A percentile compares a stretch with the other conserved stretches of the same genome.
Evolutionary conservation across 495 filamentous ascomycete species (phyloP).

Genomic region (Hypomontagnella submonticulosa): DNA sequence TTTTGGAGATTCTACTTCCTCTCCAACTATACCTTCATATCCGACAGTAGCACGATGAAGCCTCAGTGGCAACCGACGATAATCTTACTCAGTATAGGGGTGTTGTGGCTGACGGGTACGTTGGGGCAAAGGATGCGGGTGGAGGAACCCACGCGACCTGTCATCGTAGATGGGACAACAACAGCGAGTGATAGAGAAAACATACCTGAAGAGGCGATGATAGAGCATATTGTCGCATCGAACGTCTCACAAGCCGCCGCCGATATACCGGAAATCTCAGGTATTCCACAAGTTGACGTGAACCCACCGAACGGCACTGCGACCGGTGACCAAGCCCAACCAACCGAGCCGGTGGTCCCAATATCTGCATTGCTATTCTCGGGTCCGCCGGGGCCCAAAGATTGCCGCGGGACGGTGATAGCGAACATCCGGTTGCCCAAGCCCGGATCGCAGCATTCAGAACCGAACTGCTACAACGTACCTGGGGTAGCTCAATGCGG

Average conservation of each 20-base stretch:
- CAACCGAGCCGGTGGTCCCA: constrained; percentile 38
- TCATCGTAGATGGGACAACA: constrained; percentile 24
- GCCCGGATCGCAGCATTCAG: constrained; percentile 36
- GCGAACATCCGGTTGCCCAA: constrained; percentile 42
- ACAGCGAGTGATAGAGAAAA: constrained; percentile 10
- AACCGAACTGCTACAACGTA: constrained; percentile 50
- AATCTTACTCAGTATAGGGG: constrained; percentile 19
- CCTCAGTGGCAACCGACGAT: constrained; percentile 13
- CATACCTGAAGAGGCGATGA: constrained; percentile 28
- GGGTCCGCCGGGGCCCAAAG: constrained; percentile 51
- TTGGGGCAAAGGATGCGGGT: constrained; percentile 32
- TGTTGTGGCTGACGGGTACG: constrained; percentile 12
- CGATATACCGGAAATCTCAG: constrained; percentile 24
- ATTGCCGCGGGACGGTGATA: constrained; percentile 51
- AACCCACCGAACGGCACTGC: constrained; percentile 41
- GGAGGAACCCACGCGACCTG: constrained; percentile 20
- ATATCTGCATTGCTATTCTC: constrained; percentile 52
- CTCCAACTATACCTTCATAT: constrained; percentile 1
- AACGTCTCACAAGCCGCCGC: constrained; percentile 46
- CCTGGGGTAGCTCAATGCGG: constrained; percentile 50
- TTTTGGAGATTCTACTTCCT: constrained; percentile 12
- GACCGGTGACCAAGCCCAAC: constrained; percentile 24
- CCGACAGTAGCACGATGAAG: constrained; percentile 18
- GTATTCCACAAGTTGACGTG: constrained; percentile 51
- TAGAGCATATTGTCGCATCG: constrained; percentile 25